Percentiles rank a stretch among this genome's conserved stretches.
Evolutionary conservation across 2,329 filamentous ascomycete species (phyloP).

Genomic region (Cladosporium phlei): DNA sequence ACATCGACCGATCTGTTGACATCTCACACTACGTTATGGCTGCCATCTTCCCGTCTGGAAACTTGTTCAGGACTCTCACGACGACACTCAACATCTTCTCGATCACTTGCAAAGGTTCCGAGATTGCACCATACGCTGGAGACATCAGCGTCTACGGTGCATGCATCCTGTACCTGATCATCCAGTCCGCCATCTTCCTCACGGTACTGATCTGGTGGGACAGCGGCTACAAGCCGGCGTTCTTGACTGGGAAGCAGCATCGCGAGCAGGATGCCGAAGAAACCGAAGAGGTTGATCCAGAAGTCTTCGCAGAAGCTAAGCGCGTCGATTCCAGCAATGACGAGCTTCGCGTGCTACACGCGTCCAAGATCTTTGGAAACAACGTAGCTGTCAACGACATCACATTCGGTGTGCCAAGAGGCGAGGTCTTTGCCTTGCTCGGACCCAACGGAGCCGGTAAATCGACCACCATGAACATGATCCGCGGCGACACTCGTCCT

Average conservation of each 20-base stretch:
- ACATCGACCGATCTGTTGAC: conserved; percentile 62
- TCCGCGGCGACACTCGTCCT: conserved; percentile 81
- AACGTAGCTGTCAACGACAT: conserved; percentile 83
- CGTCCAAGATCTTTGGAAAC: conserved; percentile 73
- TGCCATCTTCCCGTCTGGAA: conserved; percentile 70
- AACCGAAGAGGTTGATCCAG: conserved; percentile 44
- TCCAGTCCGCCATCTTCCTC: conserved; percentile 70
- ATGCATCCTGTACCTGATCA: conserved; percentile 74
- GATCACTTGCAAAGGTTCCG: conserved; percentile 62
- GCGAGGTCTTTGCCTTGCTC: conserved; percentile 82
- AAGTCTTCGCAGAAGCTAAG: conserved; percentile 60
- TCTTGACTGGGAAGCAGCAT: conserved; percentile 47
- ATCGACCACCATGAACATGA: conserved; percentile 80
- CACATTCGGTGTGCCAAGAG: conserved; percentile 72
- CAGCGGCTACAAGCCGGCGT: conserved; percentile 59
- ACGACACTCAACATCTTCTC: conserved; percentile 80
- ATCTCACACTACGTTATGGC: conserved; percentile 72
- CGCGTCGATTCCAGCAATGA: conserved; percentile 59
- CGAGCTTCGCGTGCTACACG: conserved; percentile 71
- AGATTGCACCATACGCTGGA: conserved; percentile 63
- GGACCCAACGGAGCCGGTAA: conserved; percentile 92
- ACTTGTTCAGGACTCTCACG: conserved; percentile 68
- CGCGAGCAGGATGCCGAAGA: conserved; percentile 41
- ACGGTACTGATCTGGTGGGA: conserved; percentile 73
- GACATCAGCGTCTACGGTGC: conserved; percentile 72